Evolutionary conservation across 2,329 filamentous ascomycete species (phyloP).

Genomic region (Fusarium guadeloupense): DNA sequence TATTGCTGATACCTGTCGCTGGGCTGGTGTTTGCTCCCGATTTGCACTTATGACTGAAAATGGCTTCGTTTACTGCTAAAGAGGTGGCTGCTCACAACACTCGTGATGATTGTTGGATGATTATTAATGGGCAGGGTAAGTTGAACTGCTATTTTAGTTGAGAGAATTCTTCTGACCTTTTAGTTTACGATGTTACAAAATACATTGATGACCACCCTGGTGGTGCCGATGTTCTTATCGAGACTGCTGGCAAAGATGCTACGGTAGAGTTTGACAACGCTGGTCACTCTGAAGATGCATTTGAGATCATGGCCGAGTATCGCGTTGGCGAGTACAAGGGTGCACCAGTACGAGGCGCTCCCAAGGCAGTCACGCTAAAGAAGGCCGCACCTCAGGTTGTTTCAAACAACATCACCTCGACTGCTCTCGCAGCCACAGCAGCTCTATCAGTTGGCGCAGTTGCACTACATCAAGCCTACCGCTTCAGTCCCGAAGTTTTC

Average conservation of each 20-base stretch:
- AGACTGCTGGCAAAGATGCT: conserved; percentile 80
- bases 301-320: conserved; percentile 53
- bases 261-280: conserved; percentile 85
- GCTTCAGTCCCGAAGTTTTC: conserved; percentile 16
- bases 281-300: conserved; percentile 75
- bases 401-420: not conserved
- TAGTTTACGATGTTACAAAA: conserved; percentile 67
- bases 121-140: conserved; percentile 65
- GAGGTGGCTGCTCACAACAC: conserved; percentile 61
- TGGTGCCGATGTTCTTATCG: conserved; percentile 79
- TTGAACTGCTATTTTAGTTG: conserved; percentile 23
- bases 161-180: not conserved
- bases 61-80: conserved; percentile 44
- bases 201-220: conserved; percentile 72
- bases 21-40: not conserved
- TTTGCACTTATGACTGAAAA: not conserved
- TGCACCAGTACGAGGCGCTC: conserved; percentile 17
- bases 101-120: conserved; percentile 61
- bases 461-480: conserved; percentile 22
- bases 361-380: conserved; percentile 21
- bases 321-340: conserved; percentile 52
- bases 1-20: not conserved
- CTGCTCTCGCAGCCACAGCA: conserved; percentile 13
- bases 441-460: conserved; percentile 19
- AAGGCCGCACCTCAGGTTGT: conserved; percentile 28